phyloP scores from a whole-genome alignment of 2,329 filamentous ascomycete genomes.

The Beauveria australis region DNA sequence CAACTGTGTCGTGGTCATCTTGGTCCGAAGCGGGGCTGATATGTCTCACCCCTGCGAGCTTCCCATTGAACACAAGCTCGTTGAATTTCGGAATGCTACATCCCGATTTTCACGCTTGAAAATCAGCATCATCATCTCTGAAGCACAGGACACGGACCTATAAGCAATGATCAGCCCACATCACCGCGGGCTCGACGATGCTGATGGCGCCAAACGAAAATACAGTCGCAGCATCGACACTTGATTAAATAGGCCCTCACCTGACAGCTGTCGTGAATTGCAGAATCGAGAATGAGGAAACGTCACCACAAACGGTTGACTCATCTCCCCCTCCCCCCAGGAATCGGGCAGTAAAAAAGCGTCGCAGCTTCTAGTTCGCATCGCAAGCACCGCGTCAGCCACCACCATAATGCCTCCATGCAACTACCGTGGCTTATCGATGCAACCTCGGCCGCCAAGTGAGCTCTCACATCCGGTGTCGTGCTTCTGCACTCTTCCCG shows the following conservation, averaged over 20 bases:
- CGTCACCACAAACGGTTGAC: not conserved
- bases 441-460: constrained; percentile 2
- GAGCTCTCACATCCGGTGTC: not conserved
- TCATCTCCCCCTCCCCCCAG: not conserved
- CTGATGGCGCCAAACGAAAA: not conserved
- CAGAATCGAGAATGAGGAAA: not conserved
- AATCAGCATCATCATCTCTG: not conserved
- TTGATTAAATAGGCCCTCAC: not conserved
- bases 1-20: not conserved
- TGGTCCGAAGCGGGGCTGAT: constrained; percentile 1
- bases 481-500: not conserved
- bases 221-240: not conserved
- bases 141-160: not conserved
- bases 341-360: not conserved
- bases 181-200: not conserved
- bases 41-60: constrained; percentile 5
- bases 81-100: not conserved
- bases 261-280: not conserved
- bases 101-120: not conserved
- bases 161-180: not conserved
- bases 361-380: constrained; percentile 2
- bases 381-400: constrained; percentile 8
- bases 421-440: not conserved
- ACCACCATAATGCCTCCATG: not conserved
- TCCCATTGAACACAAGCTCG: not conserved